phyloP scores from a whole-genome alignment of 306 rosid genomes.

The Abrus pulchellus region DNA sequence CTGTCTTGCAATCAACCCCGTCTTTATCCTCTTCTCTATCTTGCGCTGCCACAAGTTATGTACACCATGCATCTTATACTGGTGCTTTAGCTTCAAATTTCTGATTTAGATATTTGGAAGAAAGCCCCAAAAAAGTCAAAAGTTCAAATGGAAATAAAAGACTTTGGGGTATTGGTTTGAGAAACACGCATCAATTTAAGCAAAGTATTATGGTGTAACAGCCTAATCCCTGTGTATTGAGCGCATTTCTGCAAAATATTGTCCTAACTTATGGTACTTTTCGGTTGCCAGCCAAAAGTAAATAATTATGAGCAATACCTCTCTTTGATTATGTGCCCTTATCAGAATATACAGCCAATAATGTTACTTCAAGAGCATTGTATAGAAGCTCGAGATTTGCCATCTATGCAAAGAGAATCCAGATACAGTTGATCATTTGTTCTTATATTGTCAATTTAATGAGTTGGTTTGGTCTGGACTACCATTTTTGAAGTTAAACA shows the following conservation, averaged over 20 bases:
- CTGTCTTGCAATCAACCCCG: background rate
- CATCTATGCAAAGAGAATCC: background rate
- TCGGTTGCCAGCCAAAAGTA: no score
- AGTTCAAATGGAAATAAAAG: background rate
- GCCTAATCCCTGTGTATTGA: no score
- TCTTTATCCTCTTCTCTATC: background rate
- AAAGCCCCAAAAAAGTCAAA: background rate
- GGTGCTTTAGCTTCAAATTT: background rate
- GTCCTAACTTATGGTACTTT: no score
- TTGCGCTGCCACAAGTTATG: background rate
- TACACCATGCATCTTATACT: background rate
- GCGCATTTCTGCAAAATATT: no score
- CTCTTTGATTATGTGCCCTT: background rate
- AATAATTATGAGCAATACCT: no score
- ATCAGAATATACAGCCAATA: background rate
- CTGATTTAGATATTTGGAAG: background rate
- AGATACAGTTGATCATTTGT: background rate
- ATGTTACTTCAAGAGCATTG: background rate
- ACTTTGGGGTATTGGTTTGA: background rate
- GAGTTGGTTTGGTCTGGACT: background rate
- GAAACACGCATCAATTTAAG: background rate
- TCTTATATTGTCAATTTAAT: background rate
- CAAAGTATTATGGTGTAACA: background rate
- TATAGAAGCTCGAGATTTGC: background rate
- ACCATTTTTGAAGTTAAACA: background rate